Conservation (phyloP, 495 filamentous ascomycete species). For the Thermothielavioides terrestris region DNA sequence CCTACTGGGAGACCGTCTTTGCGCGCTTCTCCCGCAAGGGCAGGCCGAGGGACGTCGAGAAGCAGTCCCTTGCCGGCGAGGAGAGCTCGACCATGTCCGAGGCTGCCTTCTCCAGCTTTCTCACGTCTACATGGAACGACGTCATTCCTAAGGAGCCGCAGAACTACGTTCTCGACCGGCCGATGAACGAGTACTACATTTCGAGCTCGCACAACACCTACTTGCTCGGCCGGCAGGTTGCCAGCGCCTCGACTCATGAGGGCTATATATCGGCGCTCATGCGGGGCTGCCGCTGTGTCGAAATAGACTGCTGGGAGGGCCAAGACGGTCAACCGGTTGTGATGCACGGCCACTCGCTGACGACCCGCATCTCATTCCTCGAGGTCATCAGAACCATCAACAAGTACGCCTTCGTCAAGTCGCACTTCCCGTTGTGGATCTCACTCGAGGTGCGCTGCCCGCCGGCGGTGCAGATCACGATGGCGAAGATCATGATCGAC, state of each 20-base stretch:
- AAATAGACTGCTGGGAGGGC: constrained; percentile 98
- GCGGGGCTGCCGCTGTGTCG: constrained; percentile 84
- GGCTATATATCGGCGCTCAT: constrained; percentile 87
- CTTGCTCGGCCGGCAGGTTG: constrained; percentile 81
- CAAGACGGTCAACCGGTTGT: constrained; percentile 77
- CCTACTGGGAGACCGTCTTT: constrained; percentile 66
- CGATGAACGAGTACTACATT: constrained; percentile 95
- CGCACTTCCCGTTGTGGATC: constrained; percentile 77
- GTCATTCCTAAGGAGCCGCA: constrained; percentile 49
- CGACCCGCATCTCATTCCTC: constrained; percentile 72
- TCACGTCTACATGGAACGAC: constrained; percentile 66
- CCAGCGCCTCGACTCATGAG: constrained; percentile 82
- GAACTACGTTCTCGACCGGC: constrained; percentile 59
- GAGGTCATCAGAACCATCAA: constrained; percentile 89
- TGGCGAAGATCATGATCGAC: constrained; percentile 85
- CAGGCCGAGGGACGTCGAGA: constrained; percentile 42
- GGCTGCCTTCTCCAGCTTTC: constrained; percentile 63
- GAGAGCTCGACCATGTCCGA: constrained; percentile 57
- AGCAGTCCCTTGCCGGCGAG: constrained; percentile 28
- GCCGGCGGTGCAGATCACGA: constrained; percentile 68
- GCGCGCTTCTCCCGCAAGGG: constrained; percentile 60
- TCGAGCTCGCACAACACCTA: constrained; percentile 99
- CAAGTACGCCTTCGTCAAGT: constrained; percentile 80
- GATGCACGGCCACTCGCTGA: constrained; percentile 82
- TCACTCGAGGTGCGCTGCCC: constrained; percentile 95